Base-by-base conservation (phyloP, 345 rosid genomes). In the Populus pruinosa region DNA sequence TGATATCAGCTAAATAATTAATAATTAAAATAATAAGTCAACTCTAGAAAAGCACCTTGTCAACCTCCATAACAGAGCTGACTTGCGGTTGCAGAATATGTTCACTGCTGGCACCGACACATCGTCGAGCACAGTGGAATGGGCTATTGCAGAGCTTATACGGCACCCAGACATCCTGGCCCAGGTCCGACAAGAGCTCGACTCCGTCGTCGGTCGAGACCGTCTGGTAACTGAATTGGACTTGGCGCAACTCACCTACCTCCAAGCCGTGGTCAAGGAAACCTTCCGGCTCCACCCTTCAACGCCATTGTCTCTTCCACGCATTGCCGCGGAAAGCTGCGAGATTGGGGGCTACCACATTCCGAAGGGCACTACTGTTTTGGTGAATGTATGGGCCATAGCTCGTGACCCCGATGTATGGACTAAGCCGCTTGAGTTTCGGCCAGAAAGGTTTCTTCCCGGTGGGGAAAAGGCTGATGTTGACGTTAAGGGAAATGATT, bases 51-150 rank as follows among this genome's bases (percentile, higher is more conserved):
- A 33, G 35, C 35, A 3, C 35, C 35, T 33, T 33, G 35, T 31
- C 35, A 33, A 33, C 5, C 35, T 33, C 35, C 5, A 33, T 33
- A 33, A 33, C 35, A 33, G 35, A 33, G 9, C 2, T 71, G 21
- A 12, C n/a, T 64, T n/a, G 20, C 35, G 35, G 43, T 50, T 61
- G 74, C 86, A 92, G 97, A 88, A 93, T 76, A 92, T 95, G 99
- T 93, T 95, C 66, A 82, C 92, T 0, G 98, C 99, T 3, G 99
- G 98, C 2, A 95, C 99, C 0, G 99, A 95, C 86, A 95, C 99
- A 59, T 84, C 98, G n/a, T 87, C 97, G 8, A 90, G 97, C 79
- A 95, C 99, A 0, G 87, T 87, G 27, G 99, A 95, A 29, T 95
- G 99, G 99, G 96, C 94, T 62, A 85, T 93, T 29, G 93, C 99